Evolutionary conservation across 2,329 filamentous ascomycete species (phyloP).

Genomic region (Elsinoe australis): DNA sequence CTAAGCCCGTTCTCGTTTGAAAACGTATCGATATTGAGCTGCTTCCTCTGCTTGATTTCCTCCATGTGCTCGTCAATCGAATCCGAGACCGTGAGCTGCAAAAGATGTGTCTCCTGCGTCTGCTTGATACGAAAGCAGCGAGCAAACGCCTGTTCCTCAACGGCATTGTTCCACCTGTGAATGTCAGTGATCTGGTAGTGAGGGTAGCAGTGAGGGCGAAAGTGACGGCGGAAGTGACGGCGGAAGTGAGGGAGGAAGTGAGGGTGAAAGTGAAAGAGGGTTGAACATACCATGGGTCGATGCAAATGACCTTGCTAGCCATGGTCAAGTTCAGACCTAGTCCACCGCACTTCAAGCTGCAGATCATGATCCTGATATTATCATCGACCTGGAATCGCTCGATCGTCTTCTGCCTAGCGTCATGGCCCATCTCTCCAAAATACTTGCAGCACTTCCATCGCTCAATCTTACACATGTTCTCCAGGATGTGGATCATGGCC

Average conservation of each 20-base stretch:
- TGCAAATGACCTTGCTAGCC: constrained; percentile 43
- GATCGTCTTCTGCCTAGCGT: constrained; percentile 41
- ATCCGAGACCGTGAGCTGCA: constrained; percentile 48
- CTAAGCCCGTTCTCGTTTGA: constrained; percentile 35
- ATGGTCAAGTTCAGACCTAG: constrained; percentile 53
- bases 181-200: neutral
- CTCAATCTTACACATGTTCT: constrained; percentile 43
- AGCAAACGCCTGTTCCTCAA: constrained; percentile 40
- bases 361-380: constrained; percentile 44
- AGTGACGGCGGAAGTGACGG: too few species aligned
- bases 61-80: constrained; percentile 53
- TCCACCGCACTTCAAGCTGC: constrained; percentile 51
- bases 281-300: constrained; percentile 37
- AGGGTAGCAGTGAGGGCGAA: too few species aligned
- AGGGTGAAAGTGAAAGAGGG: neutral
- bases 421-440: constrained; percentile 42
- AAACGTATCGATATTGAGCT: constrained; percentile 37
- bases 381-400: constrained; percentile 38
- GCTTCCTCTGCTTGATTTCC: constrained; percentile 50
- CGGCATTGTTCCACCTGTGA: constrained; percentile 37
- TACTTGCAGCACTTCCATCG: constrained; percentile 44
- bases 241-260: too few species aligned
- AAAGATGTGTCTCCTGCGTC: constrained; percentile 49
- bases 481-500: constrained; percentile 46
- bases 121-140: constrained; percentile 62